A percentile compares a stretch with the other conserved stretches of the same genome.
These are phyloP conservation scores for Hypoxylon perforatum DNA, from an alignment of 495 filamentous ascomycete species.

Conservation along the genomic window DNA sequence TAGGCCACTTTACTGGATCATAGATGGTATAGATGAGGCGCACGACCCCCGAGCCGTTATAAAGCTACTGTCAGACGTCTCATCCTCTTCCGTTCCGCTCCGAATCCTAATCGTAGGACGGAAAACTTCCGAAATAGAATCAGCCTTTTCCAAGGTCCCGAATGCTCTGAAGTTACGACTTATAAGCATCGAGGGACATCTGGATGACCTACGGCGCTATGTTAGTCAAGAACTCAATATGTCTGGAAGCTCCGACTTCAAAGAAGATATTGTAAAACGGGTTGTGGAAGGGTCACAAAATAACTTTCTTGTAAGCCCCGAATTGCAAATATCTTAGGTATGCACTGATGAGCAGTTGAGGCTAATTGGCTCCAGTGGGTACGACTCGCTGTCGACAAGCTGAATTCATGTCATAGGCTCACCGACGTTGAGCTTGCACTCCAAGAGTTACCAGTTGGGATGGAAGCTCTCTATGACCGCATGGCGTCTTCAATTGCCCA, in stretches of 20 bases:
- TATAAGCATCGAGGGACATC: constrained; percentile 31
- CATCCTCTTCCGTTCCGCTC: constrained; percentile 25
- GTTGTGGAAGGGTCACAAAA: constrained; percentile 38
- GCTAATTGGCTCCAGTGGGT: constrained; percentile 38
- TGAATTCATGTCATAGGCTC: constrained; percentile 45
- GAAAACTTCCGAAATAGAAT: constrained; percentile 26
- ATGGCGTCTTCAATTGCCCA: constrained; percentile 46
- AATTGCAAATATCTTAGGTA: background rate
- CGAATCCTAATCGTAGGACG: constrained; percentile 37
- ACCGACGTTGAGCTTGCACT: constrained; percentile 45
- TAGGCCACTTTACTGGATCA: constrained; percentile 48
- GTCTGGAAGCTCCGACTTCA: constrained; percentile 13
- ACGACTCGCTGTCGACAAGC: constrained; percentile 48
- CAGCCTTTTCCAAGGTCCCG: constrained; percentile 13
- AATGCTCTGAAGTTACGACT: constrained; percentile 4
- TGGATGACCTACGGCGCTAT: constrained; percentile 40
- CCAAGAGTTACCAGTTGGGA: constrained; percentile 51
- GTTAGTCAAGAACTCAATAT: constrained; percentile 33
- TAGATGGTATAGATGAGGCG: constrained; percentile 52
- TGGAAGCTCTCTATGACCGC: constrained; percentile 54
- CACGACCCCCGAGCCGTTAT: constrained; percentile 37
- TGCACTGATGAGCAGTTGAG: background rate
- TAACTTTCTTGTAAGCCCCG: constrained; percentile 36
- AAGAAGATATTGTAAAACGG: constrained; percentile 14
- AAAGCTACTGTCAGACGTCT: constrained; percentile 17